A percentile compares a stretch with the other conserved stretches of the same genome.
phyloP scores from a whole-genome alignment of 805 yeast species.

The Danielia reshetovae region DNA sequence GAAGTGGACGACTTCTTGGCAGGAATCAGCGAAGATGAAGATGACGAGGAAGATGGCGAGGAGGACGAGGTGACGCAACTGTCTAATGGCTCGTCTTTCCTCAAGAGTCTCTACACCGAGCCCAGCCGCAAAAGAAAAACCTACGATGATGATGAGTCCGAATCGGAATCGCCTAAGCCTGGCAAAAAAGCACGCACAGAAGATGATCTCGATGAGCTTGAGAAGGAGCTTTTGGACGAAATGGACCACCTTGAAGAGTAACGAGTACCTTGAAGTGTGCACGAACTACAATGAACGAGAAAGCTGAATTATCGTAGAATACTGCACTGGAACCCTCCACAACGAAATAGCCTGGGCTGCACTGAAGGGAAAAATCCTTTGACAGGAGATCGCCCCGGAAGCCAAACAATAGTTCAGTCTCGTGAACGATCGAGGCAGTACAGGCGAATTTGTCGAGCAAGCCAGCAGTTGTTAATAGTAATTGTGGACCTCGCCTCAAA shows the following conservation, averaged over 20 bases:
- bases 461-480: too few species aligned
- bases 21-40: conserved; percentile 37
- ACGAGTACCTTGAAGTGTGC: too few species aligned
- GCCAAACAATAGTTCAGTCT: too few species aligned
- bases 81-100: conserved; percentile 19
- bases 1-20: conserved; percentile 49
- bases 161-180: conserved; percentile 4
- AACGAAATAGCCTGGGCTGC: too few species aligned
- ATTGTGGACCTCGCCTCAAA: too few species aligned
- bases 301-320: too few species aligned
- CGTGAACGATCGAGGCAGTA: too few species aligned
- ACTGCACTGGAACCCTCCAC: too few species aligned
- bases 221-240: conserved; percentile 49
- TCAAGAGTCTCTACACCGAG: conserved; percentile 21
- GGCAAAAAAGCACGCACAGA: conserved; percentile 5
- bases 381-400: too few species aligned
- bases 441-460: too few species aligned
- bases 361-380: too few species aligned
- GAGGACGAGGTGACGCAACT: conserved; percentile 2
- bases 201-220: conserved; percentile 41
- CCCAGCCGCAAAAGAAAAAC: conserved; percentile 15
- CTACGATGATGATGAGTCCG: conserved; percentile 18
- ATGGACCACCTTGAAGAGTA: conserved; percentile 45
- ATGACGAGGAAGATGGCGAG: conserved; percentile 15
- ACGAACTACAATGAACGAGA: too few species aligned